Percentiles rank a stretch among this genome's conserved stretches.
These are phyloP conservation scores for Dendrostoma leiphaemia DNA, from an alignment of 2,329 filamentous ascomycete species.

Conservation along the genomic window DNA sequence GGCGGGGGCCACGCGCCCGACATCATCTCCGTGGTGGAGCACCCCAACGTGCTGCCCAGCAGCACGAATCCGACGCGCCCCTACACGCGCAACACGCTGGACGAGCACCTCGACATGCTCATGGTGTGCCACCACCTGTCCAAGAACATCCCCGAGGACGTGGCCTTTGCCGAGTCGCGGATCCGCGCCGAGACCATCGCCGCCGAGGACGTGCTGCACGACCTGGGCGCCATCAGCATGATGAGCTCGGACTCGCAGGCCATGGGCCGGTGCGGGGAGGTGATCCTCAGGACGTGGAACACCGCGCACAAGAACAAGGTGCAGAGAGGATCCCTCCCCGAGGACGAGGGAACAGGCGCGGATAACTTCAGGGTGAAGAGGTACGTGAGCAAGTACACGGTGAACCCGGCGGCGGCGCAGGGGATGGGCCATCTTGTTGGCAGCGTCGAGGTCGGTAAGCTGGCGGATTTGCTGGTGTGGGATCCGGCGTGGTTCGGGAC, in stretches of 20 bases:
- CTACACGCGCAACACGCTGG: slow-evolving; percentile 86
- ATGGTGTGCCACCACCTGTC: slow-evolving; percentile 97
- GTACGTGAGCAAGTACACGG: slow-evolving; percentile 93
- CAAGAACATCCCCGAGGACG: slow-evolving; percentile 90
- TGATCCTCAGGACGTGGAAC: slow-evolving; percentile 91
- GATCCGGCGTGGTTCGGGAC: slow-evolving; percentile 80
- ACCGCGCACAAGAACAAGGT: slow-evolving; percentile 96
- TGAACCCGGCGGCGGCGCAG: slow-evolving; percentile 90
- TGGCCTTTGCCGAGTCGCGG: slow-evolving; percentile 90
- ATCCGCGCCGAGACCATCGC: slow-evolving; percentile 96
- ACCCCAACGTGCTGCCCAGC: slow-evolving; percentile 82
- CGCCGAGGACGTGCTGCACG: slow-evolving; percentile 92
- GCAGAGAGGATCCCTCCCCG: slow-evolving; percentile 72
- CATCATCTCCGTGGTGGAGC: slow-evolving; percentile 91
- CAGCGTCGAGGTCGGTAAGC: slow-evolving; percentile 82
- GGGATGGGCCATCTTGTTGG: slow-evolving; percentile 87
- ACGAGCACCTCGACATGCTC: slow-evolving; percentile 96
- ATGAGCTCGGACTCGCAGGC: slow-evolving; percentile 95
- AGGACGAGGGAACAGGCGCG: slow-evolving; percentile 75
- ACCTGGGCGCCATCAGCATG: slow-evolving; percentile 94
- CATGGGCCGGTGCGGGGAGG: slow-evolving; percentile 95
- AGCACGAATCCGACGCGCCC: slow-evolving; percentile 92
- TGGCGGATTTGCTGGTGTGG: slow-evolving; percentile 90
- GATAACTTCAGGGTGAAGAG: slow-evolving; percentile 93
- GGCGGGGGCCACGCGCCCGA: slow-evolving; percentile 94